Conservation (phyloP, 257 asterid species). For the Ligustrum vulgare region DNA sequence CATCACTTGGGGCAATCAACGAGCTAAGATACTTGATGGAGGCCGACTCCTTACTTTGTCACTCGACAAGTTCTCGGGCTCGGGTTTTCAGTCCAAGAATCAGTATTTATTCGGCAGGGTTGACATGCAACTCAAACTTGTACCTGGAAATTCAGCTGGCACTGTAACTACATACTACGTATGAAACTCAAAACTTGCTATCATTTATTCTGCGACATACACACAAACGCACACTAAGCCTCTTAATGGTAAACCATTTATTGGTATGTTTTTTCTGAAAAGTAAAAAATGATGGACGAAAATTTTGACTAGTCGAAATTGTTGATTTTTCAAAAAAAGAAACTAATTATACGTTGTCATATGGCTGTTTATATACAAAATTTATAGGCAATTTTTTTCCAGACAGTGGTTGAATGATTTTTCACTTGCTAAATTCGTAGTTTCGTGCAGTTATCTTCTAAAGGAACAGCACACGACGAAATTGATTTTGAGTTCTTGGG, state of each 20-base stretch:
- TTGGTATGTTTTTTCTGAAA: too few species aligned
- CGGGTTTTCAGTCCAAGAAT: constrained; percentile 19
- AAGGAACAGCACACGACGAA: background rate
- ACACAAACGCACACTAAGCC: background rate
- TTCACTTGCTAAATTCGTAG: background rate
- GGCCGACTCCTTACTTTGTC: constrained; percentile 25
- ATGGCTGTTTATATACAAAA: too few species aligned
- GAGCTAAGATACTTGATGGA: constrained; percentile 27
- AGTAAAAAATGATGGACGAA: too few species aligned
- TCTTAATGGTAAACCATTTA: too few species aligned
- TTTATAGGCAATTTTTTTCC: too few species aligned
- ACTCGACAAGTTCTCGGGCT: constrained; percentile 26
- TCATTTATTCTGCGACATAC: background rate
- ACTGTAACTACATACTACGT: constrained; percentile 33
- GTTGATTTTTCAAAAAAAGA: too few species aligned
- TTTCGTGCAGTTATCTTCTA: background rate
- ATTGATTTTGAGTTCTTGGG: background rate
- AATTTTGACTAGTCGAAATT: too few species aligned
- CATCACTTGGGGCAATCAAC: constrained; percentile 28
- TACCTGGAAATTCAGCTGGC: constrained; percentile 19
- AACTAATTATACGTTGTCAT: too few species aligned
- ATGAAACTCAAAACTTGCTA: background rate
- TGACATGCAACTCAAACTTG: constrained; percentile 14
- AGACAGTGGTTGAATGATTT: background rate
- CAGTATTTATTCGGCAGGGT: constrained; percentile 9